Evolutionary conservation across 768 basidiomycete genomes (phyloP), one percentile per base, ranked within the genome.

Genomic region (Polyporus arcularius): DNA sequence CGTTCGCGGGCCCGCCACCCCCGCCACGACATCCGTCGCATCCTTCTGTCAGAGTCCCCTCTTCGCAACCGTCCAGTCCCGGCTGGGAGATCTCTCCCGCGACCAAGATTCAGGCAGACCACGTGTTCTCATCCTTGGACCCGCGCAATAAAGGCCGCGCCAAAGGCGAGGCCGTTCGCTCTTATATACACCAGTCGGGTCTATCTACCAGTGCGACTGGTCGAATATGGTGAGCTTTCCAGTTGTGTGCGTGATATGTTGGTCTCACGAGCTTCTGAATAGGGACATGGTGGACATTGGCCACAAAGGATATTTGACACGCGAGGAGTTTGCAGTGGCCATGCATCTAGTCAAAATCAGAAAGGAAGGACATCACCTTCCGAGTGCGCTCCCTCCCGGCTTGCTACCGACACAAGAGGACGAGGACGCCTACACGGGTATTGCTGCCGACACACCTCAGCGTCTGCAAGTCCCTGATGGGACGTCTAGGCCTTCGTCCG

Each of bases 281-380:
- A 67, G 67, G 64, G 67, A 65, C 15, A 14, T 65, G 26, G 55
- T 55, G 3, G 67, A 67, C n/a, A 40, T 59, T 10, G 62, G 58
- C 0, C 42, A 28, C 21, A 63, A 67, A 32, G 67, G 67, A 7
- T 62, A 57, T 45, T 31, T 67, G 39, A 61, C 62, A 10, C 58
- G 51, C 11, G 56, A 65, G 4, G 65, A 67, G 45, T 65, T 67
- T 31, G 56, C 61, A 1, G 43, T 60, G 2, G 70, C 70, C 5
- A 52, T 71, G 65, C 51, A 63, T 18, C 55, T 71, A 11, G 66
- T 69, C 7, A 64, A 67, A 30, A 39, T 55, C 32, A 60, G 56
- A 28, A 65, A 65, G 45, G 52, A 58, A 1, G 68, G 67, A 10
- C 39, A 67, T n/a, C 52, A 53, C 4, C 55, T 71, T 7, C 67